Base-by-base conservation (phyloP, 2,329 filamentous ascomycete genomes). In the Chaetothyriales sp. region DNA sequence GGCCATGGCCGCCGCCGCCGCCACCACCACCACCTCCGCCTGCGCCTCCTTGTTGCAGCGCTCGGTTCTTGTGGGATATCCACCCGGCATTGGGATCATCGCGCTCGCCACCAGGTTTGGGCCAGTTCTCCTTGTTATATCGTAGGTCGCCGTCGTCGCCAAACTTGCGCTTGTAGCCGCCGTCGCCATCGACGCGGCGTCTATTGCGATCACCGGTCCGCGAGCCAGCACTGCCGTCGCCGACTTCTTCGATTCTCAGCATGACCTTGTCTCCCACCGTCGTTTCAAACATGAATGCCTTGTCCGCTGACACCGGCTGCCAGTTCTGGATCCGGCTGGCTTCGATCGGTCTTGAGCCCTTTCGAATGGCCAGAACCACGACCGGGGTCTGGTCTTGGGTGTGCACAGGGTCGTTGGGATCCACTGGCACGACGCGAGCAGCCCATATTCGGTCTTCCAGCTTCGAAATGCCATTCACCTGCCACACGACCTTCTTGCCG, bases 371-470 rank as follows among this genome's bases (percentile, higher is more conserved):
- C 40, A 98, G 75, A 1, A 97, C 86, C 9, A 97, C 82, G 9
- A 87, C 77, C 0, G 89, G 89, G 0, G 77, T 77, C 0, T 78
- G 76, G 62, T 89, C 89, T 58, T 94, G 87, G 0, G 87, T 89
- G 69, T 92, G 85, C 59, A 82, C 82, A 40, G 10, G 33, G 46
- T 75, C 76, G 0, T 76, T 78, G 15, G 79, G 71, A 0, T 83
- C 81, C 0, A 89, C 75, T 0, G 92, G 88, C 29, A 80, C 76
- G 9, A 95, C 79, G 44, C 82, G 77, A 15, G 84, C 88, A 4
- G 90, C 92, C 89, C 90, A 98, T 43, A 97, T 77, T 60, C 78
- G 84, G 65, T 89, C 83, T 54, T 95, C 85, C 58, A 80, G 81
- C 58, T 77, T 80, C 0, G 81, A 88, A 5, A 83, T 80, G 40